A percentile compares a stretch with the other conserved stretches of the same genome.
Evolutionary conservation across 108 stramenopile genomes (phyloP).

Genomic region (Pseudonitzschia multiseries): DNA sequence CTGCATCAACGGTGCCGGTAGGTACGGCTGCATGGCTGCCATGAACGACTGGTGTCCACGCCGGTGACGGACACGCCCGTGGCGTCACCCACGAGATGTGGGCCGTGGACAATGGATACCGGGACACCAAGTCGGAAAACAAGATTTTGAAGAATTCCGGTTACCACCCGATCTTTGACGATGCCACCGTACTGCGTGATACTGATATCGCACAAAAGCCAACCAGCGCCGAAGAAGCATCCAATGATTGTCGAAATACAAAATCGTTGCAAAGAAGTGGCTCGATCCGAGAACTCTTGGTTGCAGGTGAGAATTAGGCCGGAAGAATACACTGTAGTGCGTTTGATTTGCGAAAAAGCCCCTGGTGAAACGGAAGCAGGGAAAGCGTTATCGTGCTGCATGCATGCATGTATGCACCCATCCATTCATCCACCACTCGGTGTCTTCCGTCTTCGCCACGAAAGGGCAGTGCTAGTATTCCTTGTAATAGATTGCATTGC

Average conservation of each 20-base stretch:
- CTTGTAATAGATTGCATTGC: background rate
- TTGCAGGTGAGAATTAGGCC: conserved; percentile 37
- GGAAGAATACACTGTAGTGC: background rate
- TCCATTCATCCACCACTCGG: no score
- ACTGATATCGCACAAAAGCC: background rate
- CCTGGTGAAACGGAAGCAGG: no score
- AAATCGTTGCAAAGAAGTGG: conserved; percentile 11
- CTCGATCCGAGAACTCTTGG: conserved; percentile 57
- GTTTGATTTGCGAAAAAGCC: no score
- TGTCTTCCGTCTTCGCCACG: no score
- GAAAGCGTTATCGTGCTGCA: no score
- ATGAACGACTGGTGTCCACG: conserved; percentile 84
- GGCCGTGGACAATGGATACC: conserved; percentile 79
- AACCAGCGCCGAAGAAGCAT: background rate
- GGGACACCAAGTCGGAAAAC: conserved; percentile 28
- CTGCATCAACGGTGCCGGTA: conserved; percentile 91
- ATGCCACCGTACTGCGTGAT: background rate
- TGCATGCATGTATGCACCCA: no score
- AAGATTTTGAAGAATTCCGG: conserved; percentile 41
- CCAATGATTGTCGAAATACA: background rate
- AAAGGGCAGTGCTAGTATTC: no score
- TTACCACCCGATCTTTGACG: background rate
- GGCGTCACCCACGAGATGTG: conserved; percentile 94
- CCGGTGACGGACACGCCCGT: conserved; percentile 74
- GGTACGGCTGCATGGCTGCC: conserved; percentile 82